Conservation (phyloP, 441 rosid genomes). For the Cnidoscolus chayamansa region DNA sequence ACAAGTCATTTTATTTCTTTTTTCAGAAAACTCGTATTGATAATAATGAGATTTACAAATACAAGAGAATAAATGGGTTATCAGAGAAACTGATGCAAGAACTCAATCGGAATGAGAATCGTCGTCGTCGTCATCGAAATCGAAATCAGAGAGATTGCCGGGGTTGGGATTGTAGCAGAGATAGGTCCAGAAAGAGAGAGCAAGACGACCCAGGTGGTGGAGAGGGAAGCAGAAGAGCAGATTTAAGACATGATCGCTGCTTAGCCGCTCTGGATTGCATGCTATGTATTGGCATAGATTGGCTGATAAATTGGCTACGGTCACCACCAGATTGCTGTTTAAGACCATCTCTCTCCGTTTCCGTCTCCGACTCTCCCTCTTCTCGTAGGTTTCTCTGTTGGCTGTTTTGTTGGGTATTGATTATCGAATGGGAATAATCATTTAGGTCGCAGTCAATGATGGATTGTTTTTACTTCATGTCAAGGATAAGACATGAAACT, state of each 20-base stretch:
- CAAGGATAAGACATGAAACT: too few relatives aligned
- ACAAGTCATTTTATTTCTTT: too few relatives aligned
- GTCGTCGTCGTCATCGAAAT: constrained; percentile 3
- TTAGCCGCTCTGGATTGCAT: constrained; percentile 74
- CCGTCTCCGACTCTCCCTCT: background rate
- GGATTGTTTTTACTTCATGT: background rate
- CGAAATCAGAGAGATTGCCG: constrained; percentile 21
- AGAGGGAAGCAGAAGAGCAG: constrained; percentile 64
- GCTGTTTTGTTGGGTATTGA: background rate
- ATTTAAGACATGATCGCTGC: constrained; percentile 54
- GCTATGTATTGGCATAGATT: constrained; percentile 76
- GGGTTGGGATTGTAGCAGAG: constrained; percentile 49
- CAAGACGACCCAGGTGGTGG: constrained; percentile 54
- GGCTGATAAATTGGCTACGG: constrained; percentile 64
- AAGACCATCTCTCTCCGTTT: constrained; percentile 50
- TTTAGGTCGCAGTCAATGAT: background rate
- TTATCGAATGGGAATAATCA: background rate
- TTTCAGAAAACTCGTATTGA: too few relatives aligned
- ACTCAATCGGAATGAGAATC: constrained; percentile 48
- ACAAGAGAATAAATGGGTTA: too few relatives aligned
- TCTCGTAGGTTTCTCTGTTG: background rate
- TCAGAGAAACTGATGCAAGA: background rate
- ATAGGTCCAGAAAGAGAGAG: constrained; percentile 48
- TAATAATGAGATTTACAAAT: too few relatives aligned
- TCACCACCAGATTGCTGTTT: constrained; percentile 59